Evolutionary conservation across 495 filamentous ascomycete genomes (phyloP).

Genomic region (Lentithecium fluviatile): DNA sequence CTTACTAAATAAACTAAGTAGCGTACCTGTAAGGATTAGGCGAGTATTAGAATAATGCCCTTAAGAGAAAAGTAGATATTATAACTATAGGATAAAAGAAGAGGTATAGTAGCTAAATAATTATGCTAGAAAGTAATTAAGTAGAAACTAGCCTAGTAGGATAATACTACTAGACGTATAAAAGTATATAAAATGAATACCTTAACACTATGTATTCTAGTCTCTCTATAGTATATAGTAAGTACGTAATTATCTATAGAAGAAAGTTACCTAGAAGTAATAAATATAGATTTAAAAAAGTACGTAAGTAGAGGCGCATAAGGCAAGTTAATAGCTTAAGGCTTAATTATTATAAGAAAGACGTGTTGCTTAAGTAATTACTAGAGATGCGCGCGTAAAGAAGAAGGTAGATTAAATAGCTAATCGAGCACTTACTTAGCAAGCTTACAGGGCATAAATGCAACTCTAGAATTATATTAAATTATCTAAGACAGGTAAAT

Average conservation of each 20-base stretch:
- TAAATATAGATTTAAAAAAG: constrained; percentile 7
- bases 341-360: background rate
- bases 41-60: too few species aligned
- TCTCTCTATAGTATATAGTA: background rate
- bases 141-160: too few species aligned
- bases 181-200: too few species aligned
- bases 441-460: background rate
- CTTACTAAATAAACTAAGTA: too few species aligned
- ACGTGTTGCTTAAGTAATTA: background rate
- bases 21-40: too few species aligned
- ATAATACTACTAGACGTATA: too few species aligned
- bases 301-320: background rate
- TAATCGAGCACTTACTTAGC: background rate
- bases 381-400: background rate
- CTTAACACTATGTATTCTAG: constrained; percentile 12
- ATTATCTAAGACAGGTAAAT: background rate
- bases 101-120: too few species aligned
- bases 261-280: background rate
- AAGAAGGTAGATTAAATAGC: background rate
- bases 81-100: too few species aligned
- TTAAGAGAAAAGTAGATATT: too few species aligned
- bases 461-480: background rate
- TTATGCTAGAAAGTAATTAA: too few species aligned
- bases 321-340: background rate
- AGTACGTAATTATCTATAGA: background rate